Evolutionary conservation across 2,329 filamentous ascomycete genomes (phyloP), one percentile per base, ranked within the genome.

Genomic region (Aspergillus sp.): DNA sequence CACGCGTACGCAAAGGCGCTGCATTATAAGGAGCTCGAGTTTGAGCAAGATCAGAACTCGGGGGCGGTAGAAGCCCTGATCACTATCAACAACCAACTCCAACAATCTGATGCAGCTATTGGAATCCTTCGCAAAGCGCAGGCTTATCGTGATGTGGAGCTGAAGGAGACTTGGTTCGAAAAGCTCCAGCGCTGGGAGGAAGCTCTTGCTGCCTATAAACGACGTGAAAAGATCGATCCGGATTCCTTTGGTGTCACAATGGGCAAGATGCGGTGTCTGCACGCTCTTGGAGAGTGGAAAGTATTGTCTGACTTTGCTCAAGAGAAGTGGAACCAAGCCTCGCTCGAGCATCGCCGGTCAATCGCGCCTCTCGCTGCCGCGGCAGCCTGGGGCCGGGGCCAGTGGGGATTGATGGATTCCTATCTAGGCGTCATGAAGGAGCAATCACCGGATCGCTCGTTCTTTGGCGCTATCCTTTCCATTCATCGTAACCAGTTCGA

Each of bases 121-220:
- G 91, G 91, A 60, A 99, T 99, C 39, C 70, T 99, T 36, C 80
- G 91, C 31, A 94, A 94, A 63, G 91, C 91, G 6, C 91, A 98
- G 58, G 77, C 86, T 26, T 98, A 96, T 58, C 84, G 85, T 47
- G 91, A 98, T 52, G 93, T 99, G 17, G 86, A 93, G 53, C 71
- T 98, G 30, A 86, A 93, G 39, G 91, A 99, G 63, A 95, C 88
- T 0, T 99, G 91, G 91, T 98, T 95, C 46, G 93, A 98, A 61
- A 96, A 95, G 65, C 67, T 99, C 29, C 86, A 96, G 58, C 79
- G 91, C 37, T 99, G 93, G 93, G 93, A 98, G 44, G 93, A 98
- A 60, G 91, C 91, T 2, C 68, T 99, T 35, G 78, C 80, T 28
- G 93, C 91, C 29, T 96, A 96, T 53, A 84, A 91, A 49, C 80